Conservation (phyloP, 2,329 filamentous ascomycete genomes). For the Zelopaecilomyces penicillatus region DNA sequence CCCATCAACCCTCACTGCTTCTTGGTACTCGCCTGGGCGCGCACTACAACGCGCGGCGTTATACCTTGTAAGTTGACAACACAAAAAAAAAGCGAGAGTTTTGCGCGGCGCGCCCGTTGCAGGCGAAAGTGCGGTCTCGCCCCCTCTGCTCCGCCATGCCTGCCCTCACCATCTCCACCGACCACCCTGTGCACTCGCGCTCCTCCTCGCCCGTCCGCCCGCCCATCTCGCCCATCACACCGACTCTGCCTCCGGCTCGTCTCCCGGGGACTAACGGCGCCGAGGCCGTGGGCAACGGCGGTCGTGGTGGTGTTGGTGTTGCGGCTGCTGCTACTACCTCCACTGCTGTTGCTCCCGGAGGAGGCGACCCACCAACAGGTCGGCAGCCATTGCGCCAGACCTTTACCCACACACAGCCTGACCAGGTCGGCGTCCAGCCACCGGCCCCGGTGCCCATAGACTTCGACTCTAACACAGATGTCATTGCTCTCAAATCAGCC, state of each 20-base stretch:
- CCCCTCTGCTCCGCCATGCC: slow-evolving; percentile 10
- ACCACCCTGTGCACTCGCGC: slow-evolving; percentile 20
- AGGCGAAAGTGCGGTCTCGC: no score
- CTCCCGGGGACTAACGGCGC: slow-evolving; percentile 12
- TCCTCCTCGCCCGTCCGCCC: slow-evolving; percentile 39
- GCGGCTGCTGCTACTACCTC: background rate
- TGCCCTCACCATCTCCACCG: slow-evolving; percentile 23
- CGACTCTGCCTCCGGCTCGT: slow-evolving; percentile 33
- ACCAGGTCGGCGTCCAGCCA: slow-evolving; percentile 33
- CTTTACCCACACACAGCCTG: slow-evolving; percentile 38
- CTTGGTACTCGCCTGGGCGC: no score
- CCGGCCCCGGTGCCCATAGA: slow-evolving; percentile 45
- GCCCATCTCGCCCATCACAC: slow-evolving; percentile 48
- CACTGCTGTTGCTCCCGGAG: background rate
- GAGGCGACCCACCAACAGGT: background rate
- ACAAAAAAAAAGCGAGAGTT: no score
- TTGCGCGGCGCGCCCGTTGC: no score
- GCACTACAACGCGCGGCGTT: no score
- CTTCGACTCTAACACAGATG: slow-evolving; percentile 68
- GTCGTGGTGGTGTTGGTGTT: background rate
- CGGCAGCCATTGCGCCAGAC: slow-evolving; percentile 23
- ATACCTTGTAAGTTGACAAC: no score
- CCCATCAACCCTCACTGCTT: background rate
- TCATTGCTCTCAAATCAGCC: slow-evolving; percentile 74
- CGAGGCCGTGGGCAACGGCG: background rate